phyloP scores from a whole-genome alignment of 73 alveolate genomes.

The Blepharisma japonicum region DNA sequence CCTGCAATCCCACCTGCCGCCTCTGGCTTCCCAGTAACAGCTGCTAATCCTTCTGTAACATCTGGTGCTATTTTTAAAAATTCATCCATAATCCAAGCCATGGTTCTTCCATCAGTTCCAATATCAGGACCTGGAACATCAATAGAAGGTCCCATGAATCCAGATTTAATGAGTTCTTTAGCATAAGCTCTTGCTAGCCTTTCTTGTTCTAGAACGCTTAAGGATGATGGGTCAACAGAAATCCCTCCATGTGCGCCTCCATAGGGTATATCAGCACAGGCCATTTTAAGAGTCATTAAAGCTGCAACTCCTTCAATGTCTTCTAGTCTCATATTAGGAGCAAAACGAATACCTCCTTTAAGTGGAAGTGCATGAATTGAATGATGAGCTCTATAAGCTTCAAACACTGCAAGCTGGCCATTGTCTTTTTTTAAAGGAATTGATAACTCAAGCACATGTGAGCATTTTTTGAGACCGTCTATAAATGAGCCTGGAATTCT shows the following conservation, averaged over 20 bases:
- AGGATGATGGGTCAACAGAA: slow-evolving; percentile 47
- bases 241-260: slow-evolving; percentile 78
- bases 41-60: slow-evolving; percentile 54
- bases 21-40: slow-evolving; percentile 61
- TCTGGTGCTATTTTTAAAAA: slow-evolving; percentile 46
- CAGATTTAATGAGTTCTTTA: slow-evolving; percentile 54
- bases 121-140: slow-evolving; percentile 69
- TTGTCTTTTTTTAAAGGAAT: slow-evolving; percentile 45
- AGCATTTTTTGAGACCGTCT: slow-evolving; percentile 41
- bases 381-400: slow-evolving; percentile 67
- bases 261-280: slow-evolving; percentile 53
- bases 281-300: slow-evolving; percentile 53
- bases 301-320: slow-evolving; percentile 57
- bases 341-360: slow-evolving; percentile 64
- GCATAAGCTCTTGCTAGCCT: slow-evolving; percentile 64
- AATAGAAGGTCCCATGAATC: slow-evolving; percentile 58
- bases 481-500: slow-evolving; percentile 38
- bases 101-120: slow-evolving; percentile 53
- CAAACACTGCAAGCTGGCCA: slow-evolving; percentile 46
- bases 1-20: slow-evolving; percentile 61
- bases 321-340: slow-evolving; percentile 40
- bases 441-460: slow-evolving; percentile 37
- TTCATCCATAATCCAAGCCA: slow-evolving; percentile 70
- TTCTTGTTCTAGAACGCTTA: slow-evolving; percentile 50
- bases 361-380: slow-evolving; percentile 50